Evolutionary conservation across 2,329 filamentous ascomycete species (phyloP), one percentile per base, ranked within the genome.

Genomic region (Pleomassaria siparia): DNA sequence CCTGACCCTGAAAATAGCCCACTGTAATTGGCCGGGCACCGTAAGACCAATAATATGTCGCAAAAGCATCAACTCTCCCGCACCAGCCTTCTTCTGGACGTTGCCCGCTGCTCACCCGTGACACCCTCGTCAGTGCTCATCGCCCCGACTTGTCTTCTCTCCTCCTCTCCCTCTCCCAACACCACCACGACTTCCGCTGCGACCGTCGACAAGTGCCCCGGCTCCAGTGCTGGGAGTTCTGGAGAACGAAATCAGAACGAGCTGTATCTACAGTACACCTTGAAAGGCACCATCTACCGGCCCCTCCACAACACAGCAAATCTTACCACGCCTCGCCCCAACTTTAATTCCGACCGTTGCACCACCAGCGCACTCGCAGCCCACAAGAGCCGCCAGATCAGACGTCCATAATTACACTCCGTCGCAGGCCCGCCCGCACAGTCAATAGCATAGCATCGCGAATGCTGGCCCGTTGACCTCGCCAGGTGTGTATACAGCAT

Each of bases 391-490:
- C 42, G 46, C 51, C 47, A 58, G 49, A 49, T 53, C 55, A 44
- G 15, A 9, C 24, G n/a, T 41, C 35, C 40, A 25, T 40, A 26
- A 35, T 41, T 29, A 22, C n/a, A n/a, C n/a, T n/a, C n/a, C n/a
- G 29, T 44, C 44, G 21, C 41, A 44, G 30, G 37, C 30, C 32
- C 32, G 32, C 15, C 16, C 16, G 32, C 32, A 13, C 32, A 4
- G 33, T 16, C 32, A 4, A 28, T 16, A 20, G 16, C 35, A 42
- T 39, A 33, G 42, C 40, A 50, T 44, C 33, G 35, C 62, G 60
- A 59, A 71, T 70, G 68, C 66, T 59, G 61, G 50, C 46, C 50
- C 50, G 50, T 60, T 68, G 60, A 67, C 53, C 55, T 47, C 51
- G 51, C 53, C 56, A 56, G 60, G 65, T 68, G 60, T 46, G 48